A percentile compares a stretch with the other conserved stretches of the same genome.
Evolutionary conservation across 805 yeast species (phyloP).

Genomic region (Lipomyces lipofer): DNA sequence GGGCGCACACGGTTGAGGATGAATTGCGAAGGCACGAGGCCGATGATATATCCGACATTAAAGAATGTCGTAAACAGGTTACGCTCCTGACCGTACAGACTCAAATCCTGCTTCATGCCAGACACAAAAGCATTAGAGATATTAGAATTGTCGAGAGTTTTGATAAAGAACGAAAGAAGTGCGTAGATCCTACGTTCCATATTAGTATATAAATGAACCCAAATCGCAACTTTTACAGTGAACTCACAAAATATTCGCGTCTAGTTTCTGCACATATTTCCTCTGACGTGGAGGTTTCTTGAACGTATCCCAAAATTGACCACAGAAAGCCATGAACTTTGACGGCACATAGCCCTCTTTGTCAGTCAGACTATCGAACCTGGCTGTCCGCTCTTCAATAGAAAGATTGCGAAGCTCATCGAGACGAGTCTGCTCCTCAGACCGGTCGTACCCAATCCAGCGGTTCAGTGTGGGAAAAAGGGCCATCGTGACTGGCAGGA

Average conservation of each 20-base stretch:
- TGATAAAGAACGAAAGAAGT: constrained; percentile 43
- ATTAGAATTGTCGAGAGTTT: constrained; percentile 60
- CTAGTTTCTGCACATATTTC: constrained; percentile 10
- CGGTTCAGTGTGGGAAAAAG: not conserved
- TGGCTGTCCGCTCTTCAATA: not conserved
- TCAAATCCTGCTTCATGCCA: constrained; percentile 57
- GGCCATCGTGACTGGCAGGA: no score
- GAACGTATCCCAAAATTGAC: constrained; percentile 14
- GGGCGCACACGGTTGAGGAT: constrained; percentile 36
- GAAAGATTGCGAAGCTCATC: not conserved
- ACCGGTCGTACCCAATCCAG: not conserved
- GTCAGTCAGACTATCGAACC: not conserved
- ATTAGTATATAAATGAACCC: not conserved
- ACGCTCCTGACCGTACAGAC: constrained; percentile 19
- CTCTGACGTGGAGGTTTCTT: constrained; percentile 4
- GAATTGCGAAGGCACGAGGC: constrained; percentile 48
- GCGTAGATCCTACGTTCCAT: constrained; percentile 1
- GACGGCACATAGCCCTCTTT: not conserved
- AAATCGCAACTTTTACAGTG: not conserved
- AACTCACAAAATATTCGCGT: constrained; percentile 5
- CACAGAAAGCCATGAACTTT: not conserved
- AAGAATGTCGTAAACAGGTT: constrained; percentile 22
- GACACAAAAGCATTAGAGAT: constrained; percentile 64
- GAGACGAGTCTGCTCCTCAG: not conserved
- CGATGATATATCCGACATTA: constrained; percentile 46